Evolutionary conservation across 2,329 filamentous ascomycete genomes (phyloP).

Genomic region (Xylariales sp.): DNA sequence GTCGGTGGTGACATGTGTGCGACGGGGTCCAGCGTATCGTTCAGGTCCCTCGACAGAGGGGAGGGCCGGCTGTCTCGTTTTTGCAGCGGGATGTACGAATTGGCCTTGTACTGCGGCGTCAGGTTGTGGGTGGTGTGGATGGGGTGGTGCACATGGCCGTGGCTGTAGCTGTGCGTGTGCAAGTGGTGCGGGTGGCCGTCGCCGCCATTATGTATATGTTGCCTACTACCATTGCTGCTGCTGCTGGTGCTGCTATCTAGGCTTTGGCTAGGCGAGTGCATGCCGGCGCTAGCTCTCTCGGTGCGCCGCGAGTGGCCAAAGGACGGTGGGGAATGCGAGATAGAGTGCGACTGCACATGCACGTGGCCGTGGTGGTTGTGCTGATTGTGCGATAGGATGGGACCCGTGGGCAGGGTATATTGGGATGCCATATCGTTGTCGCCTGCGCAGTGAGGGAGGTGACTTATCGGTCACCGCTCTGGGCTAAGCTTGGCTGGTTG

Average conservation of each 20-base stretch:
- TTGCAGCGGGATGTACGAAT: conserved; percentile 26
- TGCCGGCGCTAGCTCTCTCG: conserved; percentile 18
- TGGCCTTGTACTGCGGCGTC: conserved; percentile 22
- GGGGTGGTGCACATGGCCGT: conserved; percentile 28
- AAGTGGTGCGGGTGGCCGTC: too few relatives aligned
- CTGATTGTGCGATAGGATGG: conserved; percentile 44
- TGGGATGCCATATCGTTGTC: too few relatives aligned
- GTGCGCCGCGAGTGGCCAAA: conserved; percentile 33
- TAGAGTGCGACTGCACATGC: conserved; percentile 30
- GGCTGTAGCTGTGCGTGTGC: conserved; percentile 26
- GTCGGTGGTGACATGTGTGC: conserved; percentile 11
- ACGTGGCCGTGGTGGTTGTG: conserved; percentile 28
- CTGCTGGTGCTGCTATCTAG: too few relatives aligned
- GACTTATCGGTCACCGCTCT: too few relatives aligned
- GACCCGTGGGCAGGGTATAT: conserved; percentile 48
- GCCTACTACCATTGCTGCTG: too few relatives aligned
- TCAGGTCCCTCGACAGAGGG: conserved; percentile 22
- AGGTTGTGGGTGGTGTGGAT: conserved; percentile 21
- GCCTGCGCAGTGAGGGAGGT: too few relatives aligned
- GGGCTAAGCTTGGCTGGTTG: too few relatives aligned
- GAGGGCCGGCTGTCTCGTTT: conserved; percentile 27
- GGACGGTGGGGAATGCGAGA: conserved; percentile 32
- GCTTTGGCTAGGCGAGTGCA: conserved; percentile 24
- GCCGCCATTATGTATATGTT: too few relatives aligned
- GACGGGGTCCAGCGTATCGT: conserved; percentile 15